These are phyloP conservation scores for Dalbergia oliveri DNA, from an alignment of 306 rosid species.

Conservation along the genomic window DNA sequence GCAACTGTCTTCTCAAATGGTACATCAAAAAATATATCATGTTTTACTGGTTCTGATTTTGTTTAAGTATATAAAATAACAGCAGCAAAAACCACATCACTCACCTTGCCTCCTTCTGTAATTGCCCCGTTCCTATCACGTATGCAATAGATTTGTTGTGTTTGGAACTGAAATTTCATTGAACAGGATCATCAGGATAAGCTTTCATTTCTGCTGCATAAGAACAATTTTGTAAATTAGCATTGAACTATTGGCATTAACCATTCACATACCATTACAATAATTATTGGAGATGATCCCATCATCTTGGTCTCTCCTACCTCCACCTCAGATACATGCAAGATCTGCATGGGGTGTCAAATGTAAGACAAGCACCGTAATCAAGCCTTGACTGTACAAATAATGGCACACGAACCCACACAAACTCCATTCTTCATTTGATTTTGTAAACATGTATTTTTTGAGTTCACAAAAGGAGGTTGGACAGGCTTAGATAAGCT, in stretches of 20 bases:
- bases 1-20: conserved; percentile 5
- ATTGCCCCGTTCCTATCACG: conserved; percentile 78
- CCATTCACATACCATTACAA: conserved; percentile 62
- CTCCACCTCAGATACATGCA: conserved; percentile 84
- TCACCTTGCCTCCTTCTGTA: conserved; percentile 93
- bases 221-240: conserved; percentile 13
- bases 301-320: conserved; percentile 86
- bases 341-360: conserved; percentile 65
- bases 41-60: conserved; percentile 12
- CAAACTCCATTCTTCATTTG: neutral
- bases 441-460: neutral
- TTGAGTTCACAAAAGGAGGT: neutral
- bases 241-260: conserved; percentile 21
- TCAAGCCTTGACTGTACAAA: neutral
- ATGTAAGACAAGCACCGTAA: neutral
- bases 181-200: conserved; percentile 29
- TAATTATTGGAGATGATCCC: conserved; percentile 78
- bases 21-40: neutral
- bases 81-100: conserved; percentile 12
- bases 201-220: conserved; percentile 29
- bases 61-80: neutral
- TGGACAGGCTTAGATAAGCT: conserved; percentile 5
- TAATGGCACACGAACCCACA: conserved; percentile 1
- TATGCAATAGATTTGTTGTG: conserved; percentile 91
- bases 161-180: conserved; percentile 71